These are phyloP conservation scores for Leccinum pallidistipes DNA, from an alignment of 1,284 basidiomycete species.

Conservation along the genomic window DNA sequence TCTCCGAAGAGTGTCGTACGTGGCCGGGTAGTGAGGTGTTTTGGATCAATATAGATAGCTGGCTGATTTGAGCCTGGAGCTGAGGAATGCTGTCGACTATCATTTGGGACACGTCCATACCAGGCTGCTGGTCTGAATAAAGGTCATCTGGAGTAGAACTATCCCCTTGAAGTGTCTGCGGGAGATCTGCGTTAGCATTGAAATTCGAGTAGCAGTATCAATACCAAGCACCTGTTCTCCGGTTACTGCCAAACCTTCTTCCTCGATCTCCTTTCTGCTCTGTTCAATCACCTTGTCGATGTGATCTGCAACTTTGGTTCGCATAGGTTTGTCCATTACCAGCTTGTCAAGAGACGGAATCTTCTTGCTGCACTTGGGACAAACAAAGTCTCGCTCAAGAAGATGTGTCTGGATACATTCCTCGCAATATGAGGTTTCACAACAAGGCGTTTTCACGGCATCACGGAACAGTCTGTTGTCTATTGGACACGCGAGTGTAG, in stretches of 20 bases:
- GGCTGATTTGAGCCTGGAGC: slow-evolving; percentile 75
- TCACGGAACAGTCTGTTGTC: slow-evolving; percentile 90
- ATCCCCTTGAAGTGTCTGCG: slow-evolving; percentile 32
- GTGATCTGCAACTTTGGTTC: slow-evolving; percentile 76
- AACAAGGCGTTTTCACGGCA: slow-evolving; percentile 90
- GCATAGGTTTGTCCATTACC: slow-evolving; percentile 72
- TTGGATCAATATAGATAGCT: slow-evolving; percentile 74
- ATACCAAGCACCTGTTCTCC: slow-evolving; percentile 26
- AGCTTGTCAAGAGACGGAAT: slow-evolving; percentile 86
- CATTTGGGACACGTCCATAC: slow-evolving; percentile 69
- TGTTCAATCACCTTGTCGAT: slow-evolving; percentile 84
- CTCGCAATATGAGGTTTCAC: slow-evolving; percentile 88
- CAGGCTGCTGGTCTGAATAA: slow-evolving; percentile 63
- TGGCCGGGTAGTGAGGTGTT: slow-evolving; percentile 68
- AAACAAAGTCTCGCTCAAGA: slow-evolving; percentile 90
- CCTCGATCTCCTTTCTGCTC: slow-evolving; percentile 69
- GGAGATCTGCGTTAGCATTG: slow-evolving; percentile 4
- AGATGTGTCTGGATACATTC: slow-evolving; percentile 92
- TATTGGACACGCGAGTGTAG: slow-evolving; percentile 79
- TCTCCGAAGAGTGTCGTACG: slow-evolving; percentile 75
- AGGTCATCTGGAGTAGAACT: slow-evolving; percentile 52
- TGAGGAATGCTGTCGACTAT: slow-evolving; percentile 71
- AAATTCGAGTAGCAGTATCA: not conserved
- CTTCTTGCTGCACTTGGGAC: slow-evolving; percentile 86
- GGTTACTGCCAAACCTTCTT: slow-evolving; percentile 37